phyloP scores from a whole-genome alignment of 768 basidiomycete species.

The Sporobolomyces roseus region DNA sequence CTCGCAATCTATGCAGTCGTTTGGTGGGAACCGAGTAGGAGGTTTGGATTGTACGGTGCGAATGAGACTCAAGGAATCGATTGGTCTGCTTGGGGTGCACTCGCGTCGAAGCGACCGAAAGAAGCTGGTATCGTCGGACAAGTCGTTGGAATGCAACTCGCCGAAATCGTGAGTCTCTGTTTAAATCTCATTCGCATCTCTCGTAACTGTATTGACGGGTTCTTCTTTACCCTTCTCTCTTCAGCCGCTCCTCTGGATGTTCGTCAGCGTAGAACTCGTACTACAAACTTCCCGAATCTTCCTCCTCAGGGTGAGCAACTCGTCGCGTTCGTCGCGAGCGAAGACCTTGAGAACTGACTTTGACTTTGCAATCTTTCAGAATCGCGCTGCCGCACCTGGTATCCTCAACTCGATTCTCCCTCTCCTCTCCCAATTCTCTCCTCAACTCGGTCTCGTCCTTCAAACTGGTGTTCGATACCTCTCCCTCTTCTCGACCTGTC shows the following conservation, averaged over 20 bases:
- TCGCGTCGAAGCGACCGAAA: constrained; percentile 14
- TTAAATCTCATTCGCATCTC: no score
- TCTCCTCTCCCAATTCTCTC: constrained; percentile 42
- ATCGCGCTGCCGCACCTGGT: constrained; percentile 37
- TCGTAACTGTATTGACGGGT: not conserved
- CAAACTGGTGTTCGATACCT: constrained; percentile 40
- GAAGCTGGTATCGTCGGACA: constrained; percentile 11
- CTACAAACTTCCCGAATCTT: constrained; percentile 43
- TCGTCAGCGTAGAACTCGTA: constrained; percentile 45
- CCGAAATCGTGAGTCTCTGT: constrained; percentile 33
- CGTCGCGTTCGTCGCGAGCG: not conserved
- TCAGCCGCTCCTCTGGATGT: constrained; percentile 44
- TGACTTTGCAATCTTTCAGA: constrained; percentile 35
- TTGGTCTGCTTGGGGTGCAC: constrained; percentile 41
- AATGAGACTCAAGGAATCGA: constrained; percentile 31
- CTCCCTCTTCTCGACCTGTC: constrained; percentile 38
- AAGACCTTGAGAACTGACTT: not conserved
- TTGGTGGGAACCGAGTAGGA: constrained; percentile 36
- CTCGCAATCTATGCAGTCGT: constrained; percentile 40
- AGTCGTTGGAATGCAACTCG: constrained; percentile 22
- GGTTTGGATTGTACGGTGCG: constrained; percentile 32
- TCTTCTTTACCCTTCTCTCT: not conserved
- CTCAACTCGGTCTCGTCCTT: constrained; percentile 36
- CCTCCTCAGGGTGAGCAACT: constrained; percentile 38
- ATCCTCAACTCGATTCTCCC: constrained; percentile 42